Percentiles rank a stretch among this genome's conserved stretches.
phyloP scores from a whole-genome alignment of 345 rosid genomes.

The Arabis hirsuta region DNA sequence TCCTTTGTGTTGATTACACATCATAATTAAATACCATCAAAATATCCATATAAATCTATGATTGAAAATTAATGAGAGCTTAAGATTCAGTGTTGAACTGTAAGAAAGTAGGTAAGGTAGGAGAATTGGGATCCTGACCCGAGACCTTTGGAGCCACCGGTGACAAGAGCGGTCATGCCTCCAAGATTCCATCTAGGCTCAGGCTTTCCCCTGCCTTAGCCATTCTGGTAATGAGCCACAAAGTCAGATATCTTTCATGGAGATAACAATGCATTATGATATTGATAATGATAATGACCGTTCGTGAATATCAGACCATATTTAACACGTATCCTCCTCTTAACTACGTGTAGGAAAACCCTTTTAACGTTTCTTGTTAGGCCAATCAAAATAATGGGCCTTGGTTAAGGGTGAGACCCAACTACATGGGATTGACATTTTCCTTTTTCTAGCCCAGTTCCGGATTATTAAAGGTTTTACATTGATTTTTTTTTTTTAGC shows the following conservation, averaged over 20 bases:
- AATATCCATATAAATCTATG: background rate
- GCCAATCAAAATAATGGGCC: too few relatives aligned
- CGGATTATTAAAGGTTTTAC: too few relatives aligned
- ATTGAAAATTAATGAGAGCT: background rate
- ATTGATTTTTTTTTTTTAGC: too few relatives aligned
- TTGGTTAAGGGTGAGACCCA: too few relatives aligned
- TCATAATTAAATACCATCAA: background rate
- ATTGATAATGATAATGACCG: too few relatives aligned
- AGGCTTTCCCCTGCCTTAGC: background rate
- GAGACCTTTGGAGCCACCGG: slow-evolving; percentile 37
- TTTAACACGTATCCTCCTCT: too few relatives aligned
- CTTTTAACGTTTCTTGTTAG: too few relatives aligned
- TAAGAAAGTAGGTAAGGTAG: background rate
- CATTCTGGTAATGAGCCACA: background rate
- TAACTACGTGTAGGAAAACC: too few relatives aligned
- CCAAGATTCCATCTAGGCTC: slow-evolving; percentile 34
- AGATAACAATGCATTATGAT: background rate
- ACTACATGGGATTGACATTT: too few relatives aligned
- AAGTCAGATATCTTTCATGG: background rate
- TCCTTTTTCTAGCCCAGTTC: too few relatives aligned
- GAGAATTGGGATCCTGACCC: slow-evolving; percentile 19
- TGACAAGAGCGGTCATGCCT: slow-evolving; percentile 42
- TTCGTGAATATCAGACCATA: too few relatives aligned
- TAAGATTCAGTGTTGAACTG: background rate
- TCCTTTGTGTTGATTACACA: slow-evolving; percentile 4